Base-by-base conservation (phyloP, 345 rosid species). In the Eucalyptus tenuipes region DNA sequence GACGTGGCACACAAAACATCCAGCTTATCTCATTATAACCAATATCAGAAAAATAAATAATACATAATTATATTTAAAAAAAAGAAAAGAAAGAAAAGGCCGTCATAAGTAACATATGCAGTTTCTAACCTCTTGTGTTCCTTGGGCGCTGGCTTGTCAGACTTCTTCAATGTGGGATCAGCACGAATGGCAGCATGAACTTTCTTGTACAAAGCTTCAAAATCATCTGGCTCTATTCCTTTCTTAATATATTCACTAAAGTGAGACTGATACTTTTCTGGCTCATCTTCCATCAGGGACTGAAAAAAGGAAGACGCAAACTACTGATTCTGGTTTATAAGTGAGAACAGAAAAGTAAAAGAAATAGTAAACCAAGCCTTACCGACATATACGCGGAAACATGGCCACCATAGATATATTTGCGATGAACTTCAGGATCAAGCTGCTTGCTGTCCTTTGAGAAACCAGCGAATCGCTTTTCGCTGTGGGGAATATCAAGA, bases 391-490 rank as follows among this genome's bases (percentile, higher is more conserved):
- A 97, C 4, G 95, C 88, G 31, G 95, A 93, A 86, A 97, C 95
- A 68, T 97, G 99, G 13, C 97, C 98, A 86, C 97, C 98, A 81
- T 86, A 95, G 52, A 97, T 92, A 91, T 97, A 96, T 91, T 95
- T 97, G 90, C 94, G 92, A 91, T 97, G 99, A 89, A 93, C 91
- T 45, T 96, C 99, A 86, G 96, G 91, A 94, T 96, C 95, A 48
- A 97, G 98, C 89, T 94, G 97, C 91, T 95, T 94, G 61, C 91
- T 55, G 1, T 95, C 96, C 92, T 94, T 95, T 16, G 92, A 91
- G 85, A 96, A 97, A 42, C 99, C 98, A 37, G 99, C 97, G 61
- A 96, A 97, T 68, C 99, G 90, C 94, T 97, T 95, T n/a, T 94
- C 99, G 49, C 98, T 94, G 88, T 97, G 97, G 24, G 98, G 98